Conservation (phyloP, 371 early-diverging fungal genomes). For the Syncephalis plumigaleata region DNA sequence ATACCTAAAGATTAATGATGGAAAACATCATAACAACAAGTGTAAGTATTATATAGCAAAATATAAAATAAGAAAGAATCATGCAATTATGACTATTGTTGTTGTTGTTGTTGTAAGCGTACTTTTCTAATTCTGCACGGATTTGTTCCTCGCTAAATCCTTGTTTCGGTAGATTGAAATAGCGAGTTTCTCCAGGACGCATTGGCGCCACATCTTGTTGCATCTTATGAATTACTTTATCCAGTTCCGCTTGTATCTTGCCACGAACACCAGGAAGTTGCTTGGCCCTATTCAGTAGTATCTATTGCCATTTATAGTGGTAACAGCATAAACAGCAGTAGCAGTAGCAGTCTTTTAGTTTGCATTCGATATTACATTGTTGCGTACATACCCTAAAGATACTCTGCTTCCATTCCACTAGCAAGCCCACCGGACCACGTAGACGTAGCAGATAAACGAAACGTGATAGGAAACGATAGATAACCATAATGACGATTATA, state of each 20-base stretch:
- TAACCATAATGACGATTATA: constrained; percentile 32
- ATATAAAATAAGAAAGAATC: neutral
- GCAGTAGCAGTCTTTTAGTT: too few relatives aligned
- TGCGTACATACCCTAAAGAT: constrained; percentile 11
- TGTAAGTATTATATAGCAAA: neutral
- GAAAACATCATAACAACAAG: neutral
- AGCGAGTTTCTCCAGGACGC: constrained; percentile 38
- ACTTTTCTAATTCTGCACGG: constrained; percentile 32
- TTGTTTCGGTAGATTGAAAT: constrained; percentile 34
- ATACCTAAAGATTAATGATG: constrained; percentile 14
- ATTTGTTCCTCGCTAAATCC: constrained; percentile 46
- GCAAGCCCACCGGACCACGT: constrained; percentile 30
- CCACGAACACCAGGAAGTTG: constrained; percentile 26
- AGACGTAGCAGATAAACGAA: constrained; percentile 29
- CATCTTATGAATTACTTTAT: constrained; percentile 48
- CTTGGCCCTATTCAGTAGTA: too few relatives aligned
- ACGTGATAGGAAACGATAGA: constrained; percentile 27
- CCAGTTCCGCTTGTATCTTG: constrained; percentile 37
- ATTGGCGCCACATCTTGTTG: constrained; percentile 50
- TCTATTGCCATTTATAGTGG: too few relatives aligned
- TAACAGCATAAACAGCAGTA: too few relatives aligned
- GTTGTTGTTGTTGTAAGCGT: constrained; percentile 4
- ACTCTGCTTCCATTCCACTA: constrained; percentile 22
- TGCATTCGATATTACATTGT: too few relatives aligned
- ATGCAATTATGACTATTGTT: neutral